These are phyloP conservation scores for Strobilomyces confusus DNA, from an alignment of 768 basidiomycete species.

Conservation along the genomic window DNA sequence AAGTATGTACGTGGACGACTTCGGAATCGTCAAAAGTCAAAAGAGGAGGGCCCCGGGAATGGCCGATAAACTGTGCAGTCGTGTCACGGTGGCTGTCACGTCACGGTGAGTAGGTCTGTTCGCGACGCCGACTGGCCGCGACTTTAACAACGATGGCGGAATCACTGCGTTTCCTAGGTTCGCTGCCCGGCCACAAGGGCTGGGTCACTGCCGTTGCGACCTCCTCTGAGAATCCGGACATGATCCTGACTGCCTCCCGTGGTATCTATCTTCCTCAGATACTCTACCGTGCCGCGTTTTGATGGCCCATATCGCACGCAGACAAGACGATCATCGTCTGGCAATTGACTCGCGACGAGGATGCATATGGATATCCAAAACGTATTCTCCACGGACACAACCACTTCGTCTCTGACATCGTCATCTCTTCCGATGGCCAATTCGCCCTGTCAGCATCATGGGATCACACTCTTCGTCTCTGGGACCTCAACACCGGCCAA, in stretches of 20 bases:
- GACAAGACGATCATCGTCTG: conserved; percentile 99
- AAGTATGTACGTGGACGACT: no score
- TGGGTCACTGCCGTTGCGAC: conserved; percentile 99
- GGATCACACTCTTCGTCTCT: conserved; percentile 99
- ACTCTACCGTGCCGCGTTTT: conserved; percentile 15
- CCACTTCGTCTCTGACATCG: conserved; percentile 98
- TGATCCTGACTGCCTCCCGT: conserved; percentile 97
- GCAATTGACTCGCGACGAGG: conserved; percentile 93
- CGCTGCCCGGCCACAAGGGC: conserved; percentile 89
- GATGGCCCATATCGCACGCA: conserved; percentile 42
- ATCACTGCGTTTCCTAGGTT: conserved; percentile 87
- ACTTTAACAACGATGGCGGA: conserved; percentile 59
- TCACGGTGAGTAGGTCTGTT: conserved; percentile 30
- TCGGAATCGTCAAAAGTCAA: not conserved
- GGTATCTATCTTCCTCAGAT: conserved; percentile 47
- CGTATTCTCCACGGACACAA: conserved; percentile 97
- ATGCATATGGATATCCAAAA: conserved; percentile 93
- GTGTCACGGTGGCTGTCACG: conserved; percentile 64
- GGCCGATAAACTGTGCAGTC: conserved; percentile 54
- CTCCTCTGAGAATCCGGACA: conserved; percentile 97
- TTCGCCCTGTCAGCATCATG: conserved; percentile 98
- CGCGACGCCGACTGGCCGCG: conserved; percentile 16
- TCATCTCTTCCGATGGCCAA: conserved; percentile 98
- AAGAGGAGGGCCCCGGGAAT: conserved; percentile 12
- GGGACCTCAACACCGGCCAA: conserved; percentile 96